Evolutionary conservation across 805 yeast species (phyloP).

Genomic region (Torulaspora indica): DNA sequence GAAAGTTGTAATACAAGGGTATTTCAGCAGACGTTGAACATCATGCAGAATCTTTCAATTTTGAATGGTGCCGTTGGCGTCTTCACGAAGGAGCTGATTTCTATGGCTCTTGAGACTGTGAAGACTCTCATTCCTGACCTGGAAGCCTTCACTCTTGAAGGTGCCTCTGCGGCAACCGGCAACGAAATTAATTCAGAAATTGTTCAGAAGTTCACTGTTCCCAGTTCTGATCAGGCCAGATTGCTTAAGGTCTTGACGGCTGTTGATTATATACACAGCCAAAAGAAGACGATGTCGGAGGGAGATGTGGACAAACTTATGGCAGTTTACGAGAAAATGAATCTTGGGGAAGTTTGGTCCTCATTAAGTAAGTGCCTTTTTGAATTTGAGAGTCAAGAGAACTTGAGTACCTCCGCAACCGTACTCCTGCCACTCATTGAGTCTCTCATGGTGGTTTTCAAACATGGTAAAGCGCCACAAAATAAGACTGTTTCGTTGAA

Average conservation of each 20-base stretch:
- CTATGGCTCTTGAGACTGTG: conserved; percentile 58
- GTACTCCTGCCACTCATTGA: conserved; percentile 83
- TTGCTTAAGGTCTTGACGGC: conserved; percentile 83
- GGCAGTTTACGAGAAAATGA: conserved; percentile 57
- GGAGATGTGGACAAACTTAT: conserved; percentile 45
- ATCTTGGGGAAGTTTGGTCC: conserved; percentile 79
- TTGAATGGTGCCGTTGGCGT: conserved; percentile 57
- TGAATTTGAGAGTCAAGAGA: conserved; percentile 50
- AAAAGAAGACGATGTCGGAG: conserved; percentile 25
- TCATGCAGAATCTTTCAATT: conserved; percentile 70
- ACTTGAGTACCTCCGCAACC: conserved; percentile 63
- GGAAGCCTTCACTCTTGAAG: conserved; percentile 43
- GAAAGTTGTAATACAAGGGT: conserved; percentile 83
- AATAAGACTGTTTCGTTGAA: conserved; percentile 46
- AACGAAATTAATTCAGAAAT: conserved; percentile 50
- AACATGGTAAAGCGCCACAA: conserved; percentile 60
- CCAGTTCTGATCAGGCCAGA: conserved; percentile 84
- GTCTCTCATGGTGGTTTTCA: conserved; percentile 93
- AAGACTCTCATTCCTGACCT: conserved; percentile 52
- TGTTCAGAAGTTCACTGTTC: conserved; percentile 64
- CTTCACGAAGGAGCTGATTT: conserved; percentile 64
- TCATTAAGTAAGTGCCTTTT: conserved; percentile 70
- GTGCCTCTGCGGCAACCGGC: conserved; percentile 38
- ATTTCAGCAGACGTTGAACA: conserved; percentile 74
- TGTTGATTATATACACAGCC: conserved; percentile 70